Evolutionary conservation across 2,329 filamentous ascomycete species (phyloP), one percentile per base, ranked within the genome.

Genomic region (Elsinoe batatas): DNA sequence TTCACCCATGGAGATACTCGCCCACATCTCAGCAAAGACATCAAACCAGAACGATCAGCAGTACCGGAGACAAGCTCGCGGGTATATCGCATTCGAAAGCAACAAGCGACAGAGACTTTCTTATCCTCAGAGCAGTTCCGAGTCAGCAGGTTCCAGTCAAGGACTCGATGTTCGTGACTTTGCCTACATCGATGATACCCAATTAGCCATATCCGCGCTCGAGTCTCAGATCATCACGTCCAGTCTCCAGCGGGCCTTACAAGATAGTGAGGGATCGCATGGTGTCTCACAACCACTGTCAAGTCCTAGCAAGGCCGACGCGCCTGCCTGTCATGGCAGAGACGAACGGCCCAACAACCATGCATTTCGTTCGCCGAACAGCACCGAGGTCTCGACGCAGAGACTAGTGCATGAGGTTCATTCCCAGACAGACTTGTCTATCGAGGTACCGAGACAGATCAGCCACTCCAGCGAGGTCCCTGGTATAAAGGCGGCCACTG

Each of bases 21-120:
- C 73, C 33, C 75, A 77, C 61, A 70, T 74, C 38, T 72, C 73
- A 57, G 70, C 74, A 5, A 65, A 73, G 7, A 68, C 70, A 7
- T 71, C 67, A 36, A 67, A 64, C 30, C 64, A 66, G 37, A 68
- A 72, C 58, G 75, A 77, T 64, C 67, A 72, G 36, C 58, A 67
- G 3, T 74, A 69, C 58, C 66, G 64, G 46, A 65, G 67, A 42
- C 63, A 75, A 58, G 72, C 71, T 11, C 60, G 65, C 22, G 68
- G 69, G 10, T 76, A 76, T 61, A 55, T 64, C n/a, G 59, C 61
- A 20, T 74, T 74, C 55, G 61, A 68, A 26, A 12, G 35, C 17
- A 37, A 20, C 5, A 56, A 42, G 13, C 32, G 47, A 13, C 47
- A 17, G 33, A 37, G 12, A 20, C 33, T 38, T 15, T 51, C 33